Evolutionary conservation across 768 basidiomycete genomes (phyloP).

Genomic region (Tricholoma hemisulphureum): DNA sequence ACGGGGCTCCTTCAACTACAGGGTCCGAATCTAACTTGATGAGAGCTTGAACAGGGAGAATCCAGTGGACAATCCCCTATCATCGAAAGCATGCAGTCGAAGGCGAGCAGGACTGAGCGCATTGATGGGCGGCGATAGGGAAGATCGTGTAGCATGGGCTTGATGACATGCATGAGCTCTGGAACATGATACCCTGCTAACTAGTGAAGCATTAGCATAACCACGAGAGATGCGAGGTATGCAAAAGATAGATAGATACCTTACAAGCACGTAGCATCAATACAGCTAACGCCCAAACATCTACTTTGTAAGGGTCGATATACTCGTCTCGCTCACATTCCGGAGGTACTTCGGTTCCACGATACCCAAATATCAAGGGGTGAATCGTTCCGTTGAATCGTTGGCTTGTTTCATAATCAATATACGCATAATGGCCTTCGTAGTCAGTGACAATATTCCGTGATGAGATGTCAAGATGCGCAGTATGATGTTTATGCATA

Average conservation of each 20-base stretch:
- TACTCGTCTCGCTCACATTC: constrained; percentile 56
- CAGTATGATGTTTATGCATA: constrained; percentile 65
- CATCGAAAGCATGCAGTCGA: constrained; percentile 46
- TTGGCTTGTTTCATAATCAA: constrained; percentile 70
- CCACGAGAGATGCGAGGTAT: background rate
- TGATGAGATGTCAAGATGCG: constrained; percentile 71
- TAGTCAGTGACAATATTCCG: constrained; percentile 69
- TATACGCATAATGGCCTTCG: constrained; percentile 63
- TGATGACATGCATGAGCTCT: constrained; percentile 54
- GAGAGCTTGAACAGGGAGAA: constrained; percentile 15
- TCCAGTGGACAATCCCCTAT: constrained; percentile 36
- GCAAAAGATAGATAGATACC: constrained; percentile 41
- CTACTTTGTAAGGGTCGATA: constrained; percentile 65
- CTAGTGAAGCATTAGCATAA: constrained; percentile 31
- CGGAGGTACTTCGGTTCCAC: constrained; percentile 68
- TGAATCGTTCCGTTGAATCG: constrained; percentile 41
- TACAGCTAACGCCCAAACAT: constrained; percentile 71
- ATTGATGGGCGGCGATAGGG: constrained; percentile 54
- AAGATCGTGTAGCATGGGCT: constrained; percentile 57
- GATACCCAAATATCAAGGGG: constrained; percentile 42
- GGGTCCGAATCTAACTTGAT: constrained; percentile 9
- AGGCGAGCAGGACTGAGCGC: constrained; percentile 45
- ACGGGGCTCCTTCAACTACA: background rate
- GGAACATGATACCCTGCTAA: constrained; percentile 56
- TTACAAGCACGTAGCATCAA: constrained; percentile 65